These are phyloP conservation scores for Apiospora kogelbergensis DNA, from an alignment of 2,329 filamentous ascomycete species.

Conservation along the genomic window DNA sequence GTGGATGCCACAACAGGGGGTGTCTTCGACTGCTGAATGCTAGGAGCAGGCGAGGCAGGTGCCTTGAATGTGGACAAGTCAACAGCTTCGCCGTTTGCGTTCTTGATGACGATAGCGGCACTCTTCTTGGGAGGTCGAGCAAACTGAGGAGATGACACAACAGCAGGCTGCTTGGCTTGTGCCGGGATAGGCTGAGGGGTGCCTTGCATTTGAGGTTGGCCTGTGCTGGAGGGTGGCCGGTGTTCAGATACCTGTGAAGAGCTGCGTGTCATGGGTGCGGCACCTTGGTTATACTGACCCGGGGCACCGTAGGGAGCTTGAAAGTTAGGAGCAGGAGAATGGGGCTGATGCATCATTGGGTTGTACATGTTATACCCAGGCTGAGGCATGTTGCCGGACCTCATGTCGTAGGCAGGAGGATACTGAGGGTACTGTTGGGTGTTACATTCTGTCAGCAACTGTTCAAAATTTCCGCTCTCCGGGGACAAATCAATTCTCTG, in stretches of 20 bases:
- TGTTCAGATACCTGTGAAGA: constrained; percentile 73
- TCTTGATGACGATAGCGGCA: constrained; percentile 81
- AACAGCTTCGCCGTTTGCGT: constrained; percentile 74
- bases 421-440: constrained; percentile 60
- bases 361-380: constrained; percentile 27
- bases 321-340: constrained; percentile 47
- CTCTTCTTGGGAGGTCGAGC: constrained; percentile 61
- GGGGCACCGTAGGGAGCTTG: constrained; percentile 46
- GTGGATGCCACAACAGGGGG: constrained; percentile 72
- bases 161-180: constrained; percentile 43
- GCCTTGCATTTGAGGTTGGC: constrained; percentile 58
- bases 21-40: constrained; percentile 59
- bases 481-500: constrained; percentile 59
- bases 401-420: constrained; percentile 47
- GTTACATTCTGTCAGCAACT: constrained; percentile 62
- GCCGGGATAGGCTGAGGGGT: constrained; percentile 64
- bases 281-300: constrained; percentile 35
- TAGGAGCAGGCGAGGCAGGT: constrained; percentile 56
- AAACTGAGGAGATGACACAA: constrained; percentile 46
- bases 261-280: constrained; percentile 79
- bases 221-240: constrained; percentile 63
- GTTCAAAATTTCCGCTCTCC: constrained; percentile 69
- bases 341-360: constrained; percentile 35
- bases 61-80: constrained; percentile 64
- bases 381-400: constrained; percentile 37